Conservation (phyloP, 2,329 filamentous ascomycete genomes). For the Cladophialophora yegresii region DNA sequence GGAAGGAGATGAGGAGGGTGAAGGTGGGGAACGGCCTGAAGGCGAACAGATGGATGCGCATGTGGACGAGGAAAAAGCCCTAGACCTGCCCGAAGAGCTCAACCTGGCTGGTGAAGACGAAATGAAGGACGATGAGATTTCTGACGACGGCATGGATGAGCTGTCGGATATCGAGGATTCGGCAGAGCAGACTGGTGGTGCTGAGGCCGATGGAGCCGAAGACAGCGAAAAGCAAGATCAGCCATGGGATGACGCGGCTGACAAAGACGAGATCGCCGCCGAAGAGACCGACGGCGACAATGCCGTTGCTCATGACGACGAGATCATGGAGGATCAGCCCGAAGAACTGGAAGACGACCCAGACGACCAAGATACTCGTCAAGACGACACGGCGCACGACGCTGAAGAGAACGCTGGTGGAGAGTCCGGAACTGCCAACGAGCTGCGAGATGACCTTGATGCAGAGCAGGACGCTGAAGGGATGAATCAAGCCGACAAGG, state of each 20-base stretch:
- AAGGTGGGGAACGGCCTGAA: conserved; percentile 64
- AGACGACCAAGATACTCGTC: conserved; percentile 35
- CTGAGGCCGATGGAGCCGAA: conserved; percentile 39
- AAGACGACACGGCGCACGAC: conserved; percentile 48
- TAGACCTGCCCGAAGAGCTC: conserved; percentile 86
- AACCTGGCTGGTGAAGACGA: conserved; percentile 71
- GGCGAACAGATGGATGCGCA: conserved; percentile 70
- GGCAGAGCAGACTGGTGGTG: conserved; percentile 44
- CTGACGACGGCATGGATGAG: conserved; percentile 59
- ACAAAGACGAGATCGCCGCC: conserved; percentile 39
- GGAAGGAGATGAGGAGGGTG: conserved; percentile 50
- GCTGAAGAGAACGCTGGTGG: conserved; percentile 51
- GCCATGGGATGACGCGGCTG: conserved; percentile 39
- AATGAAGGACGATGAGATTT: conserved; percentile 52
- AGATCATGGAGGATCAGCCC: conserved; percentile 33
- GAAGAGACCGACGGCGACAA: conserved; percentile 41
- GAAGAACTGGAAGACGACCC: conserved; percentile 48
- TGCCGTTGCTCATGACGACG: conserved; percentile 45
- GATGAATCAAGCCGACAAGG: conserved; percentile 31
- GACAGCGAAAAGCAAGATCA: conserved; percentile 37
- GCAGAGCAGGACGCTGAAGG: conserved; percentile 39
- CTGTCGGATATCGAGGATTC: conserved; percentile 56
- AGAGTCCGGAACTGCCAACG: conserved; percentile 47
- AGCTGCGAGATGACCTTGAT: conserved; percentile 44
- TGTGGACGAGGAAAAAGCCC: conserved; percentile 75